Conservation (phyloP, 192 early-diverging fungal genomes). For the Coemansia sp. region DNA sequence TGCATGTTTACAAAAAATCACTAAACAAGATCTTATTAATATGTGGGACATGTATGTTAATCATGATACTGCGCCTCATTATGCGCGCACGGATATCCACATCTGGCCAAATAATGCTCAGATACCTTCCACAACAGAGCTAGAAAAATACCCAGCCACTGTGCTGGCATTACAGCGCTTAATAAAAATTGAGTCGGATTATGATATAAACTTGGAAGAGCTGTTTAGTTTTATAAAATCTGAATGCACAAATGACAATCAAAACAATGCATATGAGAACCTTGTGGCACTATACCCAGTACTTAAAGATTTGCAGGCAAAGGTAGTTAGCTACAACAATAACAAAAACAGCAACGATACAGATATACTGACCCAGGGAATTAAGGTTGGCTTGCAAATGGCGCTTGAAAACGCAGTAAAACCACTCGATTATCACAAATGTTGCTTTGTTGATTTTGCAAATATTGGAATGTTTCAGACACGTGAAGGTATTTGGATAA, state of each 20-base stretch:
- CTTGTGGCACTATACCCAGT: neutral
- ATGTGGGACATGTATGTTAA: slow-evolving; percentile 29
- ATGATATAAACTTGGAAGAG: neutral
- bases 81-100: slow-evolving; percentile 19
- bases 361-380: too few species aligned
- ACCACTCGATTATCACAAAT: neutral
- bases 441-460: neutral
- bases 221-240: neutral
- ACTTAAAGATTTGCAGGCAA: too few species aligned
- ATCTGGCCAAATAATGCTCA: slow-evolving; percentile 10
- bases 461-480: slow-evolving; percentile 5
- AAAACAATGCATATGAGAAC: neutral
- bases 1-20: slow-evolving; percentile 4
- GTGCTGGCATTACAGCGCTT: slow-evolving; percentile 4
- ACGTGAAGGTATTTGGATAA: slow-evolving; percentile 7
- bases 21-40: slow-evolving; percentile 15
- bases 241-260: too few species aligned
- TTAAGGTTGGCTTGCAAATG: neutral
- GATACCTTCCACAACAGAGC: slow-evolving; percentile 2
- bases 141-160: slow-evolving; percentile 4
- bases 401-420: neutral
- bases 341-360: too few species aligned
- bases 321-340: too few species aligned
- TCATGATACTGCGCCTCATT: slow-evolving; percentile 14
- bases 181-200: neutral